Evolutionary conservation across 495 filamentous ascomycete species (phyloP), one percentile per base, ranked within the genome.

Genomic region (Penicillium simplicissimum): DNA sequence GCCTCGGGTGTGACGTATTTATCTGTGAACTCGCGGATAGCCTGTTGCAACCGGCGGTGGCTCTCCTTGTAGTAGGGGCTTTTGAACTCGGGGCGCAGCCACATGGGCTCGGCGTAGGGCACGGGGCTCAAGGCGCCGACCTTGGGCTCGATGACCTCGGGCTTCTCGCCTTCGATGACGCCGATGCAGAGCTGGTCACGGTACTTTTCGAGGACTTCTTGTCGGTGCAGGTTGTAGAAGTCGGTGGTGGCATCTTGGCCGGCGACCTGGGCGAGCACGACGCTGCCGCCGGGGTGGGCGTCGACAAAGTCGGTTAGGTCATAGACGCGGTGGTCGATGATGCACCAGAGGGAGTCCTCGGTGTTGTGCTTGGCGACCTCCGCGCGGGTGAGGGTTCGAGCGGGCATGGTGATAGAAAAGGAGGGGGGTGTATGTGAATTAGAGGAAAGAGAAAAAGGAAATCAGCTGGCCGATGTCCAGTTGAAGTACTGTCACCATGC

Each of bases 21-120:
- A 63, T 94, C 90, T 42, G 85, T 88, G 77, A 94, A 96, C 68
- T 85, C 75, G 69, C 91, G 84, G 65, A 90, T 80, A 37, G 87
- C 90, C 66, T 83, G 85, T 74, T 89, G 89, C 58, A 96, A 69
- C 38, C 79, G 75, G 31, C 85, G 78, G 71, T 96, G 91, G 61
- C 82, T 88, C 23, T 93, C 90, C 45, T 85, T 91, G 81, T 85
- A 96, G 74, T 93, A 96, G 9, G 91, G 91, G 57, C 80, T 88
- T 75, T 88, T 90, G 81, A 92, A 95, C 66, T 85, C 80, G 1
- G 88, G 89, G 3, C 85, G 84, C 60, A 95, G 78, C 92, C 92
- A 96, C 52, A 90, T 75, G 4, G 90, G 88, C 72, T 94, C 91
- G 35, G 87, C 89, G 64, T 95, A 94, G 21, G 91, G 91, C 0